Conservation (phyloP, 192 early-diverging fungal species). For the Blastocladiella britannica region DNA sequence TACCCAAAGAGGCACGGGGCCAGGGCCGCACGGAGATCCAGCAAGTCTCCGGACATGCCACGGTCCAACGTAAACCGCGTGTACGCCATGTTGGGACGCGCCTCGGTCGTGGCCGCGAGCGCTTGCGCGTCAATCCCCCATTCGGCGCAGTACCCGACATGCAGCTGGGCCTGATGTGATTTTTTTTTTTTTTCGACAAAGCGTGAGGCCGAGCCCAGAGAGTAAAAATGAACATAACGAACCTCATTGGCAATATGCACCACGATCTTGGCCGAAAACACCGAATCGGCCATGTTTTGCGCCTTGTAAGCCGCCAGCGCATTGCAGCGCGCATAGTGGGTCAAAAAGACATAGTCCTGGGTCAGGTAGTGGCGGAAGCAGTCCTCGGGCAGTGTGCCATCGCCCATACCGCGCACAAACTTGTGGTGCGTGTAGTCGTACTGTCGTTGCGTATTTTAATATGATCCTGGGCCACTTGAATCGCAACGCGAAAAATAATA, state of each 20-base stretch:
- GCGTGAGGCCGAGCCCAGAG: too few species aligned
- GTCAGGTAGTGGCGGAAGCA: conserved; percentile 57
- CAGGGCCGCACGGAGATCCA: conserved; percentile 63
- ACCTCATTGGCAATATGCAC: conserved; percentile 43
- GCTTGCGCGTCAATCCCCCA: conserved; percentile 55
- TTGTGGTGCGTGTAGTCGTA: conserved; percentile 36
- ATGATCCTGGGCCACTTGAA: too few species aligned
- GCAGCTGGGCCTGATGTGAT: conserved; percentile 25
- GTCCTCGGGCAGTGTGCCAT: conserved; percentile 45
- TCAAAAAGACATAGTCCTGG: conserved; percentile 65
- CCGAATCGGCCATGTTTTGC: conserved; percentile 30
- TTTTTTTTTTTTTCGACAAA: too few species aligned
- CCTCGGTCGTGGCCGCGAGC: conserved; percentile 44
- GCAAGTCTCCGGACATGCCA: conserved; percentile 40
- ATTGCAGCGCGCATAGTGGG: conserved; percentile 54
- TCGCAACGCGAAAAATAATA: background rate
- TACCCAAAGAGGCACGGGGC: conserved; percentile 69
- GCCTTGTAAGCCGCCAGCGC: conserved; percentile 58
- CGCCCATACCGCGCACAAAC: conserved; percentile 53
- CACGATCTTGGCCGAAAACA: conserved; percentile 36
- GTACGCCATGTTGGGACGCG: conserved; percentile 56
- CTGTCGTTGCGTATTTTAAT: too few species aligned
- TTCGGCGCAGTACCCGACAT: conserved; percentile 32
- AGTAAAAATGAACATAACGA: too few species aligned
- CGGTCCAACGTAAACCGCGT: conserved; percentile 64